Evolutionary conservation across 2,329 filamentous ascomycete genomes (phyloP).

Genomic region (Mycocentrospora acerina): DNA sequence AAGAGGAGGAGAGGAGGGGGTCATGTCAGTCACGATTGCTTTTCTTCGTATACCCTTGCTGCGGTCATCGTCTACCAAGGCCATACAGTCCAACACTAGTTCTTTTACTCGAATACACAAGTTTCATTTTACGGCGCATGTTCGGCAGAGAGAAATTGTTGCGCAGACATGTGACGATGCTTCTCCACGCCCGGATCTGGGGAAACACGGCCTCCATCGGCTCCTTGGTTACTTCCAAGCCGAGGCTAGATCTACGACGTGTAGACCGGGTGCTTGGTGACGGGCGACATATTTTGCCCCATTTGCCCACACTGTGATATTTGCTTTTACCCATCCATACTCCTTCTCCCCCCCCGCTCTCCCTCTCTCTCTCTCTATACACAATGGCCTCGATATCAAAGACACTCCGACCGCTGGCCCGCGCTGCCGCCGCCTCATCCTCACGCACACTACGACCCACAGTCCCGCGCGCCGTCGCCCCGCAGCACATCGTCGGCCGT

Average conservation of each 20-base stretch:
- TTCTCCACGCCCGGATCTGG: constrained; percentile 7
- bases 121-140: no score
- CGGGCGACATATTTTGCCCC: no score
- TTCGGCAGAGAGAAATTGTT: no score
- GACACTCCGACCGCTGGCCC: constrained; percentile 33
- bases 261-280: no score
- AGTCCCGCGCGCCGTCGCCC: constrained; percentile 25
- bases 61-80: constrained; percentile 3
- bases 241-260: no score
- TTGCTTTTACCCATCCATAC: neutral
- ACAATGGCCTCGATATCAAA: constrained; percentile 38
- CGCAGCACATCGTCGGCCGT: constrained; percentile 34
- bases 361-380: neutral
- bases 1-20: no score
- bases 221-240: constrained; percentile 7
- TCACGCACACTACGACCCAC: constrained; percentile 29
- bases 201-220: constrained; percentile 8
- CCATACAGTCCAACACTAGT: constrained; percentile 6
- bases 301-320: no score
- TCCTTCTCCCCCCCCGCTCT: neutral
- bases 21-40: constrained; percentile 12
- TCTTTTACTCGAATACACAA: no score
- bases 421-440: constrained; percentile 29
- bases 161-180: constrained; percentile 8
- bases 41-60: constrained; percentile 15